Evolutionary conservation across 2,329 filamentous ascomycete species (phyloP).

Genomic region (Orbilia blumenaviensis): DNA sequence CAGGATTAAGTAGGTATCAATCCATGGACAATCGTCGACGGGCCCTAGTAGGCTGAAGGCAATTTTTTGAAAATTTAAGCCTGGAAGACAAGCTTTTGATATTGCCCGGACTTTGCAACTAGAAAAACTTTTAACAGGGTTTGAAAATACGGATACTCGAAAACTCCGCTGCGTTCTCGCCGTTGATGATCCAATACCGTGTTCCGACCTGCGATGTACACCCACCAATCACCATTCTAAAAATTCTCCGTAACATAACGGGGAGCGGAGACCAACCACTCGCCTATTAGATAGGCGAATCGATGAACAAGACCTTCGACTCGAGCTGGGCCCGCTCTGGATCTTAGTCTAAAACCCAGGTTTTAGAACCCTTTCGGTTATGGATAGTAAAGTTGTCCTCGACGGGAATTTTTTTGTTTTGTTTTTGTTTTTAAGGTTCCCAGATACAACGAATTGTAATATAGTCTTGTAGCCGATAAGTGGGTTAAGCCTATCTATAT

Average conservation of each 20-base stretch:
- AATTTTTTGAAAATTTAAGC: neutral
- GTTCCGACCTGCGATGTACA: slow-evolving; percentile 39
- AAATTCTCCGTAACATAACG: slow-evolving; percentile 11
- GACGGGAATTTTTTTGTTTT: neutral
- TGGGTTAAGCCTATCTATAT: neutral
- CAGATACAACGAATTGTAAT: neutral
- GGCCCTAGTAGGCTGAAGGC: neutral
- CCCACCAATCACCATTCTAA: slow-evolving; percentile 2
- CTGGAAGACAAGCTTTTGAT: neutral
- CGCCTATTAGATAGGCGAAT: slow-evolving; percentile 42
- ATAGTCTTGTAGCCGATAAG: slow-evolving; percentile 6
- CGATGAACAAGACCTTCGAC: slow-evolving; percentile 13
- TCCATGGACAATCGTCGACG: neutral
- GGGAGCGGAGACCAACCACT: slow-evolving; percentile 20
- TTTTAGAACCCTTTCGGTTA: slow-evolving; percentile 1
- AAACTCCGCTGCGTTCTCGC: too few relatives aligned
- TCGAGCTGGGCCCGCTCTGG: neutral
- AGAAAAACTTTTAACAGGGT: neutral
- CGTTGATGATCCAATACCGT: neutral
- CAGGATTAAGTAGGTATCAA: neutral
- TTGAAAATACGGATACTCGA: too few relatives aligned
- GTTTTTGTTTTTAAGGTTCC: neutral
- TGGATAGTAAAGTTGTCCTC: neutral
- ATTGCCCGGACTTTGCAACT: neutral
- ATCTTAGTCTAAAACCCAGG: neutral